Conservation (phyloP, 1,284 basidiomycete genomes). For the Takashimella tepidaria region DNA sequence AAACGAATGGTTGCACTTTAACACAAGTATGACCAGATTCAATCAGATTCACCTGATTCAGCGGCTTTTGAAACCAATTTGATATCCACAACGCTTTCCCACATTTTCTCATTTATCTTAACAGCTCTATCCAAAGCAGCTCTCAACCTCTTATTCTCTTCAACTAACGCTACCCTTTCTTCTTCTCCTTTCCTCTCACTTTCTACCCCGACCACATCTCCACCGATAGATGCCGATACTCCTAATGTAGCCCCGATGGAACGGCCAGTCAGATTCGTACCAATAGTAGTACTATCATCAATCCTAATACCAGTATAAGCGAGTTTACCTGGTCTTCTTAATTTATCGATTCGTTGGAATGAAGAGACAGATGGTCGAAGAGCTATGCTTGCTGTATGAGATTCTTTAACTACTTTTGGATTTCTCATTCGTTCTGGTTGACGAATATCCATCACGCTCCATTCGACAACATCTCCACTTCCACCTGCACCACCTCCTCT, state of each 20-base stretch:
- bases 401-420: conserved; percentile 27
- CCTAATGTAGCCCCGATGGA: too few relatives aligned
- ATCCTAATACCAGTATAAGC: too few relatives aligned
- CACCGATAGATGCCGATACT: background rate
- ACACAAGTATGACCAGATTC: too few relatives aligned
- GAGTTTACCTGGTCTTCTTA: background rate
- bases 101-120: conserved; percentile 81
- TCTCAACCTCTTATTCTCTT: conserved; percentile 60
- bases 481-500: background rate
- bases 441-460: conserved; percentile 44
- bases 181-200: conserved; percentile 9
- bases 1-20: too few relatives aligned
- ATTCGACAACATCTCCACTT: conserved; percentile 20
- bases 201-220: too few relatives aligned
- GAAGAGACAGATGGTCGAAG: conserved; percentile 10
- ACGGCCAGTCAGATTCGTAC: background rate
- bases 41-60: too few relatives aligned
- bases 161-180: conserved; percentile 59
- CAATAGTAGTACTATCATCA: background rate
- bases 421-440: conserved; percentile 44
- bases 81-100: conserved; percentile 61
- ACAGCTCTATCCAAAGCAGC: conserved; percentile 72
- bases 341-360: background rate
- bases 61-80: too few relatives aligned
- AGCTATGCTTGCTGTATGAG: conserved; percentile 31